Evolutionary conservation across 495 filamentous ascomycete genomes (phyloP).

Genomic region (Penicillium roqueforti): DNA sequence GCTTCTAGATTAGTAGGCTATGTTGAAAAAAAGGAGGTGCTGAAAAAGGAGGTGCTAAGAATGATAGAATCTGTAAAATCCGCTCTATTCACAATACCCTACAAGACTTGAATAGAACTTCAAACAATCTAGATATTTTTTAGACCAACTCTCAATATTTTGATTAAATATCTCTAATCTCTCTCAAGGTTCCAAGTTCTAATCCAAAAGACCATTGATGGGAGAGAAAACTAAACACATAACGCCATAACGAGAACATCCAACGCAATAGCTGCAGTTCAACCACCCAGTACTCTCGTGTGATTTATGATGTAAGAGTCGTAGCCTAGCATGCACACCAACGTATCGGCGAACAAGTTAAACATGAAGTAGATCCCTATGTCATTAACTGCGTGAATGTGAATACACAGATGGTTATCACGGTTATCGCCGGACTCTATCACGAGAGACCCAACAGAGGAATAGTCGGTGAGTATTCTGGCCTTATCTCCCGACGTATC

Average conservation of each 20-base stretch:
- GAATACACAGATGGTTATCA: background rate
- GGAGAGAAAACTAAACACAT: background rate
- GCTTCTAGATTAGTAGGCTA: background rate
- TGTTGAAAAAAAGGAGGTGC: background rate
- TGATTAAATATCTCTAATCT: background rate
- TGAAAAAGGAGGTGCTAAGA: background rate
- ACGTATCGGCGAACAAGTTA: background rate
- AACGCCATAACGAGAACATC: background rate
- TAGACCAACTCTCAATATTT: background rate
- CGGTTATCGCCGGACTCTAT: background rate
- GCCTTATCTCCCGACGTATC: background rate
- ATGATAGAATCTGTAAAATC: background rate
- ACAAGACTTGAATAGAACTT: background rate
- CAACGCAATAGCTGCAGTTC: background rate
- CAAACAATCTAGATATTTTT: background rate
- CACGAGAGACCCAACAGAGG: background rate
- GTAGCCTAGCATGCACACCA: background rate
- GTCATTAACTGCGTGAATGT: background rate
- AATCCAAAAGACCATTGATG: background rate
- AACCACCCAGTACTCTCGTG: background rate
- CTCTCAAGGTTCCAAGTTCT: background rate
- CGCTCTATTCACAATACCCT: background rate
- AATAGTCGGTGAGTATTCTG: constrained; percentile 3
- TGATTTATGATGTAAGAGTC: constrained; percentile 1
- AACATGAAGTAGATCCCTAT: background rate